These are phyloP conservation scores for Phytophthora rubi DNA, from an alignment of 352 stramenopile species.

Conservation along the genomic window DNA sequence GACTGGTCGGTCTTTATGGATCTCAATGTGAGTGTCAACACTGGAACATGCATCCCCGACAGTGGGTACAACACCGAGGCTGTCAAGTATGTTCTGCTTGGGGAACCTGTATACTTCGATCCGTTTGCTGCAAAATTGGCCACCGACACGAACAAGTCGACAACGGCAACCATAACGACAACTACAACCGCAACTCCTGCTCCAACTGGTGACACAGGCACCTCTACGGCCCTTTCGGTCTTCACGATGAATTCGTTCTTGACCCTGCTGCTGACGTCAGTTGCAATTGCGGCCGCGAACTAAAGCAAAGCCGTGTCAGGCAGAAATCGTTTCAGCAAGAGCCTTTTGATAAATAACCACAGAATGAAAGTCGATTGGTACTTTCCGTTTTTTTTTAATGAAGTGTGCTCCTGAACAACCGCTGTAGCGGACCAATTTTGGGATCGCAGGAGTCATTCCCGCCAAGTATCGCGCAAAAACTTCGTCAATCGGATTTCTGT, in stretches of 20 bases:
- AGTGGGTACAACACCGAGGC: background rate
- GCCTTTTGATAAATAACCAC: no score
- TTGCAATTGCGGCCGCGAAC: background rate
- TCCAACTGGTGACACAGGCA: background rate
- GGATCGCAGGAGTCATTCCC: no score
- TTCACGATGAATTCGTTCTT: background rate
- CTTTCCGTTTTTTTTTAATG: no score
- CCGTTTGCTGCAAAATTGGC: background rate
- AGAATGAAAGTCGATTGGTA: no score
- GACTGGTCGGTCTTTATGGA: constrained; percentile 11
- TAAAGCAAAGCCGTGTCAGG: background rate
- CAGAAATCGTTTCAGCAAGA: no score
- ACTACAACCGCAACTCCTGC: background rate
- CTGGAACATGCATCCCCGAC: constrained; percentile 3
- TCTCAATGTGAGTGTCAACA: constrained; percentile 26
- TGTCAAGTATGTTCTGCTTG: constrained; percentile 14
- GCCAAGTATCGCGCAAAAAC: no score
- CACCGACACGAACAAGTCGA: background rate
- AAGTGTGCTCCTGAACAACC: no score
- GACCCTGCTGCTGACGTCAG: background rate
- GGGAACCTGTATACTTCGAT: background rate
- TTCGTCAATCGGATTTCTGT: no score
- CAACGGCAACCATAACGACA: background rate
- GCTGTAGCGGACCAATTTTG: no score
- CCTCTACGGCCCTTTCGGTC: background rate